Evolutionary conservation across 441 rosid species (phyloP), one percentile per base, ranked within the genome.

Genomic region (Daphne laureola): DNA sequence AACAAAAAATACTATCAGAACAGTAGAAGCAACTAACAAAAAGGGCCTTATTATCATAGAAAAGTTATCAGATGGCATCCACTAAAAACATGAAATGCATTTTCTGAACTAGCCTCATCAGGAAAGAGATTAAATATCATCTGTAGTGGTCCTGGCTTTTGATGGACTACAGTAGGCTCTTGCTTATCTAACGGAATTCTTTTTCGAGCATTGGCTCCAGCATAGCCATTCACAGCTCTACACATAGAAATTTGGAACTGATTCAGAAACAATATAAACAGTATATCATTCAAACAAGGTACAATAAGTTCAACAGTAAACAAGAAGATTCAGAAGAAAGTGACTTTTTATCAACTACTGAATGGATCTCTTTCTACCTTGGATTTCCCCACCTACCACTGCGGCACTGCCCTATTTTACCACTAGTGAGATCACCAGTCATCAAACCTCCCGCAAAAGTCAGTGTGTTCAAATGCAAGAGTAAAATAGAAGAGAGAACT

Each of bases 101-200:
- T 61, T 47, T 55, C 18, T 12, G 46, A 40, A 58, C 78, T 72
- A 61, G 73, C 97, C 95, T 93, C 99, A 59, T 90, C 97, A 12
- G 93, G 91, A 46, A 70, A 87, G 75, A 93, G 95, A 60, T 73
- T 66, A 75, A 93, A 85, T 69, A 93, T 90, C 49, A 95, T 93
- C 67, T 93, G 99, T 66, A 90, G 55, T 51, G 97, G 89, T 41
- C 99, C 99, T 51, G 98, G 92, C 78, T 87, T 93, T 78, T 76
- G 98, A 72, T 89, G 86, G 53, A 89, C 98, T 79, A 84, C 84
- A 4, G 95, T 89, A 15, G 95, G 96, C 23, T 95, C 98, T 67
- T 77, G 97, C 70, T 82, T 78, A 72, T 86, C 98, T 57, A 60
- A 56, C 16, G 91, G 63, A 47, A 69, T 72, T 63, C 95, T 80